These are phyloP conservation scores for Scutellaria baicalensis DNA, from an alignment of 257 asterid genomes.

Conservation along the genomic window DNA sequence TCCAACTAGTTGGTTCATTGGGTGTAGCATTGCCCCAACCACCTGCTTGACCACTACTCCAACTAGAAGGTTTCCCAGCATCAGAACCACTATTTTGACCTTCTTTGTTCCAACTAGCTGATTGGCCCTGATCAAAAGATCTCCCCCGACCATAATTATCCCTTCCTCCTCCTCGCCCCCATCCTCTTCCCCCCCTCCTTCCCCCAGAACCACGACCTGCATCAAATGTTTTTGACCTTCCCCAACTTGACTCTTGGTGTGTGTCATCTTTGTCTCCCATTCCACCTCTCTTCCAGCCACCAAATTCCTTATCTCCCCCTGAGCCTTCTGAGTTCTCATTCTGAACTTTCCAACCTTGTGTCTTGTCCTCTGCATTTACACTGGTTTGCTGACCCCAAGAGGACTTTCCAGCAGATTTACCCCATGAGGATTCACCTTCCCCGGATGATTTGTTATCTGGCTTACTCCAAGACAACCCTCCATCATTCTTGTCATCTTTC, in stretches of 20 bases:
- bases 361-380: slow-evolving; percentile 6
- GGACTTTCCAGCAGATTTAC: slow-evolving; percentile 21
- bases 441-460: slow-evolving; percentile 9
- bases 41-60: slow-evolving; percentile 26
- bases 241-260: slow-evolving; percentile 34
- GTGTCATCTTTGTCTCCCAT: slow-evolving; percentile 19
- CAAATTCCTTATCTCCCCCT: slow-evolving; percentile 25
- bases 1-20: slow-evolving; percentile 9
- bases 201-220: slow-evolving; percentile 53
- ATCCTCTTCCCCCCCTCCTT: slow-evolving; percentile 46
- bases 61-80: slow-evolving; percentile 26
- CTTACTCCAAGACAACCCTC: slow-evolving; percentile 23
- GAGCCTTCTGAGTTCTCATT: not conserved
- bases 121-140: slow-evolving; percentile 41
- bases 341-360: slow-evolving; percentile 11
- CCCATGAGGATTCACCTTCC: slow-evolving; percentile 25
- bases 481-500: slow-evolving; percentile 15
- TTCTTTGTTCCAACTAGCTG: slow-evolving; percentile 32
- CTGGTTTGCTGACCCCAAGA: slow-evolving; percentile 27
- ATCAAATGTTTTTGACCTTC: slow-evolving; percentile 30
- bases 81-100: slow-evolving; percentile 20
- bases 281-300: slow-evolving; percentile 20
- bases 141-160: slow-evolving; percentile 49
- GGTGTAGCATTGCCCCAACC: slow-evolving; percentile 24
- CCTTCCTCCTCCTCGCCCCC: slow-evolving; percentile 47